Evolutionary conservation across 257 asterid species (phyloP), one percentile per base, ranked within the genome.

Genomic region (Solanum chilense): DNA sequence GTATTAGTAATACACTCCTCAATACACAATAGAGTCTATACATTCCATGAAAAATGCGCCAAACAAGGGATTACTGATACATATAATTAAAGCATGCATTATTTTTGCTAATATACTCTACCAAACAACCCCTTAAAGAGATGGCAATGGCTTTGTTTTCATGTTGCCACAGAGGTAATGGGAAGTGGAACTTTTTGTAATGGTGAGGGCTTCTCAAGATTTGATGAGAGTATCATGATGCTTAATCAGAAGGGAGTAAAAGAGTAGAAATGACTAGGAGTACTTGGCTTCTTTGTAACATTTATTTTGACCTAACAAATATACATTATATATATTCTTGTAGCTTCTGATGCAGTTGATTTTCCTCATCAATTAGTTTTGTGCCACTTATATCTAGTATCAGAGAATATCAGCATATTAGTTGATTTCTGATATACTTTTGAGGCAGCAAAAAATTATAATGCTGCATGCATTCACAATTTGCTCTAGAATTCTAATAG

Each of bases 91-190:
- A 1, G 39, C 39, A 37, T 37, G 39, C 39, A 37, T 37, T 37
- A 37, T 37, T 6, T 37, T 37, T 37, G 39, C 39, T 37, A 37
- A 37, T 37, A 5, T 5, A 37, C 39, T 37, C 39, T 37, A 37
- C 39, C 39, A 6, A 37, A 37, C 39, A 6, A 37, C 7, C 7
- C 39, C 47, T 35, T 73, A 12, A 33, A 73, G 49, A 73, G 3
- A 47, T 73, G 60, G 23, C 23, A 27, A 12, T 69, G 21, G 21
- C 95, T 93, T 90, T 96, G 94, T 87, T 97, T 96, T 88, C 99
- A 97, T 87, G 98, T 97, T 73, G 98, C 99, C 68, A 93, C 99
- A 56, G 95, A 96, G 99, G 98, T 97, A 94, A 90, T 86, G 56
- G 88, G 83, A 82, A 83, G 83, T 56, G 70, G 23, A 23, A 71